A percentile compares a stretch with the other conserved stretches of the same genome.
These are phyloP conservation scores for Tuber borchii DNA, from an alignment of 495 filamentous ascomycete species.

Conservation along the genomic window DNA sequence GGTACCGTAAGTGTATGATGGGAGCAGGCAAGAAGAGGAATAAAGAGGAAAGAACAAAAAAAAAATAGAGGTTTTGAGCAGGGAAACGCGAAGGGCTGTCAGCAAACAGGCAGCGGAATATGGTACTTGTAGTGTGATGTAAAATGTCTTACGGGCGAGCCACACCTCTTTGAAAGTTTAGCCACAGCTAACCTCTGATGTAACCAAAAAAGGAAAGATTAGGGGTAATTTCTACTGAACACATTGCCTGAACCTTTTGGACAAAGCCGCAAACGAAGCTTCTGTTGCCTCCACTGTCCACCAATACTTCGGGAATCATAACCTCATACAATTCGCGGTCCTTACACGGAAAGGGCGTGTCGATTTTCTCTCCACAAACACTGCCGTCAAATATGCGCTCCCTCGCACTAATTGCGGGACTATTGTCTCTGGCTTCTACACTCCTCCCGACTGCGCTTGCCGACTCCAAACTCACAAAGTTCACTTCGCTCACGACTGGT, in stretches of 20 bases:
- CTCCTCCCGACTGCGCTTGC: constrained; percentile 51
- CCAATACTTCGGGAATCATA: not conserved
- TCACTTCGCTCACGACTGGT: constrained; percentile 61
- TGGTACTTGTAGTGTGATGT: not conserved
- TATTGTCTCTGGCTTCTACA: constrained; percentile 52
- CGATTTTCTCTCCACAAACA: not conserved
- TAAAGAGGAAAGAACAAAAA: not conserved
- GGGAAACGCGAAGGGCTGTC: too few relatives aligned
- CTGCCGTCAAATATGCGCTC: constrained; percentile 30
- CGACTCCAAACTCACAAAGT: constrained; percentile 51
- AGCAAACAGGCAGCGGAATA: too few relatives aligned
- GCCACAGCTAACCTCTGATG: not conserved
- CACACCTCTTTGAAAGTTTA: not conserved
- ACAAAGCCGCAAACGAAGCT: not conserved
- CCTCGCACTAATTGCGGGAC: constrained; percentile 49
- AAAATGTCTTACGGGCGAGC: not conserved
- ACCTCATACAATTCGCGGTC: not conserved
- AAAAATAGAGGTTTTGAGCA: too few relatives aligned
- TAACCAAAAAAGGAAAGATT: not conserved
- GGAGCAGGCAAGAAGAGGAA: not conserved
- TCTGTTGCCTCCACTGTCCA: not conserved
- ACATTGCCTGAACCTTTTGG: not conserved
- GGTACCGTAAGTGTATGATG: not conserved
- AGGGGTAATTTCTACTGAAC: constrained; percentile 1
- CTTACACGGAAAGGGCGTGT: not conserved